Base-by-base conservation (phyloP, 2,329 filamentous ascomycete species). In the Exophiala bonariae region DNA sequence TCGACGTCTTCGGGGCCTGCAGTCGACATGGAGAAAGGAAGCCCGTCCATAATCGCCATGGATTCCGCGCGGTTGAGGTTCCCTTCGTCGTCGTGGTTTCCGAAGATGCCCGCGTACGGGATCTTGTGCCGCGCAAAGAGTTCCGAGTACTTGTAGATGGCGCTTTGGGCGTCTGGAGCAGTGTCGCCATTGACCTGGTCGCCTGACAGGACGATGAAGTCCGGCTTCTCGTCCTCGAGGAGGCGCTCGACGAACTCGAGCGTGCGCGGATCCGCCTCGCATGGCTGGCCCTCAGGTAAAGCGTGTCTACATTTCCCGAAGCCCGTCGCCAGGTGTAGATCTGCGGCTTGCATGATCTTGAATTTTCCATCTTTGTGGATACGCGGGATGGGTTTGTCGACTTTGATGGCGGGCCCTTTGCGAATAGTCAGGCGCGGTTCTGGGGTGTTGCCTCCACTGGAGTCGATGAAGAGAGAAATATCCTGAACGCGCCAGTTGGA, bases 171-270 rank as follows among this genome's bases (percentile, higher is more conserved):
- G 73, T 99, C 93, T 9, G 87, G 89, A 1, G 93, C 84, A 0
- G 89, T 91, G 44, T 95, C 92, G 40, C 93, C 93, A 59, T 99
- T 97, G 48, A 97, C 86, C 66, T 97, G 91, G 63, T 99, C 93
- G 38, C 93, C 93, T 55, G 87, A 93, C 34, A 99, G 73, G 3
- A 99, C 83, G 2, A 97, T 89, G 56, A 99, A 73, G 61, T 99
- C 90, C 0, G 93, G 93, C 66, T 89, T 91, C 73, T 99, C 93
- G 43, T 96, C 87, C 56, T 96, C 91, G 18, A 99, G 74, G 11
- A 97, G 77, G 59, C 79, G 83, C 53, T 81, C 81, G 36, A 97
- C 80, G 64, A 97, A 99, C 43, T 96, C 90, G 49, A 97, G 72
- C 1, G 93, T 97, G 54, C 92, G 80, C 13, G 89, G 84, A 64